Percentiles rank a stretch among this genome's conserved stretches.
Evolutionary conservation across 2,329 filamentous ascomycete genomes (phyloP).

Genomic region (Fusarium fujikuroi): DNA sequence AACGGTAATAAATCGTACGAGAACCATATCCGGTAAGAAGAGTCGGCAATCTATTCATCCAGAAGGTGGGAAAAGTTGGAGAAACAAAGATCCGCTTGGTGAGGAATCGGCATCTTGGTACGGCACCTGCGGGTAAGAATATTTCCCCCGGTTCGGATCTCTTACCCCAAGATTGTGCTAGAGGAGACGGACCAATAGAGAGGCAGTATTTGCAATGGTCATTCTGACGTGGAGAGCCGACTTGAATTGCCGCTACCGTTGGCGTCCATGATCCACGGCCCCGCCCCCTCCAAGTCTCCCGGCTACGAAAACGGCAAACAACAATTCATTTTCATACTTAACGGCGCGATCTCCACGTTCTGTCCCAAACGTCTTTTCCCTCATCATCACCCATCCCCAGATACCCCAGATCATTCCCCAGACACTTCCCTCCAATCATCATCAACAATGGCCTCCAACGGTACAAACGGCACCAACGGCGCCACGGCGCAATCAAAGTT

Average conservation of each 20-base stretch:
- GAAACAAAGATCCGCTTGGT: slow-evolving; percentile 31
- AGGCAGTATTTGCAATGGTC: slow-evolving; percentile 18
- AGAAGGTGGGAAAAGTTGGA: slow-evolving; percentile 5
- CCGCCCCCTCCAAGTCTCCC: slow-evolving; percentile 32
- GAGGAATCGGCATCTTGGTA: slow-evolving; percentile 13
- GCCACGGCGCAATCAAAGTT: slow-evolving; percentile 55
- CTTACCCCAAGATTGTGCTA: slow-evolving; percentile 17
- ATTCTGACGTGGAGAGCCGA: slow-evolving; percentile 33
- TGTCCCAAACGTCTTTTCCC: neutral
- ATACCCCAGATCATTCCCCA: slow-evolving; percentile 5
- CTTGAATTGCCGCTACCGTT: slow-evolving; percentile 34
- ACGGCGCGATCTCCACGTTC: slow-evolving; percentile 3
- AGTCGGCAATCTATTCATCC: slow-evolving; percentile 30
- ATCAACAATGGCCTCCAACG: slow-evolving; percentile 34
- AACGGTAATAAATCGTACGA: slow-evolving; percentile 24
- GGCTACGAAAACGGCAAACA: slow-evolving; percentile 35
- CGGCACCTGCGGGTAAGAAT: slow-evolving; percentile 33
- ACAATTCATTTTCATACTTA: slow-evolving; percentile 8
- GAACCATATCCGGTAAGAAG: slow-evolving; percentile 4
- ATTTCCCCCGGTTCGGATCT: slow-evolving; percentile 21
- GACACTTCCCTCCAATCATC: neutral
- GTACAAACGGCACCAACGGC: slow-evolving; percentile 32
- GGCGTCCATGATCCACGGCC: slow-evolving; percentile 23
- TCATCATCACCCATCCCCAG: neutral
- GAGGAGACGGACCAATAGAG: neutral